These are phyloP conservation scores for Ophiocordyceps robertsii DNA, from an alignment of 2,329 filamentous ascomycete genomes.

Conservation along the genomic window DNA sequence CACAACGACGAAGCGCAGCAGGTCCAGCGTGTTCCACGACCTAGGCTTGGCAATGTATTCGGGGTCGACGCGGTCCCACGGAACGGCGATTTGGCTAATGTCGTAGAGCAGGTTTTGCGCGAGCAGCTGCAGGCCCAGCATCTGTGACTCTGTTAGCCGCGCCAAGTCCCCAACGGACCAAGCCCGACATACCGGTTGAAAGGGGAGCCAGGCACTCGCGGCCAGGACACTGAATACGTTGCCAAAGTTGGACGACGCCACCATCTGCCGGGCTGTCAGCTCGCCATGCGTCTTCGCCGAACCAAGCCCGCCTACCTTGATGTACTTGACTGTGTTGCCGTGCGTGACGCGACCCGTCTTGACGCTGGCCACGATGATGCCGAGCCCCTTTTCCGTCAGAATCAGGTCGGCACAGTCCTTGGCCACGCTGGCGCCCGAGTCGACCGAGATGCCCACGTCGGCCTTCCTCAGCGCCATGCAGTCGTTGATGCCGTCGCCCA, in stretches of 20 bases:
- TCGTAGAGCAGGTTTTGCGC: constrained; percentile 16
- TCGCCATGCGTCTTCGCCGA: background rate
- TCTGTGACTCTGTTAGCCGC: constrained; percentile 3
- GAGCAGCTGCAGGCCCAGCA: constrained; percentile 13
- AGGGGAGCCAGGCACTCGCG: constrained; percentile 15
- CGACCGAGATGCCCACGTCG: constrained; percentile 16
- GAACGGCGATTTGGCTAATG: constrained; percentile 15
- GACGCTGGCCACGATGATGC: constrained; percentile 13
- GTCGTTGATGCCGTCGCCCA: constrained; percentile 17
- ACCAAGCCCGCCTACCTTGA: constrained; percentile 7
- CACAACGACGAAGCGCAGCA: constrained; percentile 14
- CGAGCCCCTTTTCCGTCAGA: constrained; percentile 15
- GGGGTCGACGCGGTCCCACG: constrained; percentile 14
- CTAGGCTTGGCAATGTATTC: constrained; percentile 13
- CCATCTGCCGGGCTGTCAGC: constrained; percentile 8
- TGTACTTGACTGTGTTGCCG: constrained; percentile 16
- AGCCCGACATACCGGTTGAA: constrained; percentile 6
- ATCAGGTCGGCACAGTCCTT: constrained; percentile 16
- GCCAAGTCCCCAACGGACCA: no score
- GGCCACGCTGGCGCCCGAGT: constrained; percentile 14
- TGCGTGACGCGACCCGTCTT: constrained; percentile 12
- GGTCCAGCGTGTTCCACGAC: constrained; percentile 12
- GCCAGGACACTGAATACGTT: constrained; percentile 16
- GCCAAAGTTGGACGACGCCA: constrained; percentile 16
- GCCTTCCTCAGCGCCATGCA: constrained; percentile 13